A percentile compares a stretch with the other conserved stretches of the same genome.
Evolutionary conservation across 108 stramenopile species (phyloP).

Genomic region (Nitzschia palea): DNA sequence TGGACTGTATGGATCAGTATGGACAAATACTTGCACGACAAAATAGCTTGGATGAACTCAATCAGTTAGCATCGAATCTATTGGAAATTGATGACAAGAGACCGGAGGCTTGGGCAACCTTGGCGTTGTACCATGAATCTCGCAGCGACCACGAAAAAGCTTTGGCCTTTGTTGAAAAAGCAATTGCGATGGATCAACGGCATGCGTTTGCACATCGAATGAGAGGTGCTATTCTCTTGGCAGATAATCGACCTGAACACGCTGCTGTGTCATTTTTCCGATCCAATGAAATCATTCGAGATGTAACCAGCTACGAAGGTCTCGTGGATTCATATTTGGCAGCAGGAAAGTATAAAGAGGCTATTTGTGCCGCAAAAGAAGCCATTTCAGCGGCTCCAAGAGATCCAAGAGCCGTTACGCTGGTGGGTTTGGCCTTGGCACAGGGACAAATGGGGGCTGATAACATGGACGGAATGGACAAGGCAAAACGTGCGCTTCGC

Average conservation of each 20-base stretch:
- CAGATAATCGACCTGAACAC: slow-evolving; percentile 73
- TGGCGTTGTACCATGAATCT: slow-evolving; percentile 76
- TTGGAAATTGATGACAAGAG: slow-evolving; percentile 73
- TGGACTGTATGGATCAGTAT: slow-evolving; percentile 78
- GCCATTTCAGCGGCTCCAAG: slow-evolving; percentile 68
- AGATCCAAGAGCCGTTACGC: slow-evolving; percentile 77
- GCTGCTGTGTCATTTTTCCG: slow-evolving; percentile 77
- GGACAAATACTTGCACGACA: slow-evolving; percentile 59
- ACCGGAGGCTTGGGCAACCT: slow-evolving; percentile 75
- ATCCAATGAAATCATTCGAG: slow-evolving; percentile 69
- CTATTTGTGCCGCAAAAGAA: slow-evolving; percentile 79
- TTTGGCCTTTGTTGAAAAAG: slow-evolving; percentile 73
- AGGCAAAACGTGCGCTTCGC: slow-evolving; percentile 76
- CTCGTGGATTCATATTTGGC: slow-evolving; percentile 80
- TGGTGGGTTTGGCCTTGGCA: slow-evolving; percentile 79
- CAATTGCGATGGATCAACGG: slow-evolving; percentile 72
- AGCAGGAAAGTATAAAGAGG: slow-evolving; percentile 72
- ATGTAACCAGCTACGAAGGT: slow-evolving; percentile 76
- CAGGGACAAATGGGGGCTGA: slow-evolving; percentile 39
- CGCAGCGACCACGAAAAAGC: slow-evolving; percentile 75
- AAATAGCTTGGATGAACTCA: slow-evolving; percentile 52
- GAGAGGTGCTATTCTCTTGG: slow-evolving; percentile 68
- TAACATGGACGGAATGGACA: slow-evolving; percentile 54
- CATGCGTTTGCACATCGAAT: slow-evolving; percentile 76
- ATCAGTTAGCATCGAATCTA: slow-evolving; percentile 59